Conservation (phyloP, 345 rosid genomes). For the Linum usitatissimum region DNA sequence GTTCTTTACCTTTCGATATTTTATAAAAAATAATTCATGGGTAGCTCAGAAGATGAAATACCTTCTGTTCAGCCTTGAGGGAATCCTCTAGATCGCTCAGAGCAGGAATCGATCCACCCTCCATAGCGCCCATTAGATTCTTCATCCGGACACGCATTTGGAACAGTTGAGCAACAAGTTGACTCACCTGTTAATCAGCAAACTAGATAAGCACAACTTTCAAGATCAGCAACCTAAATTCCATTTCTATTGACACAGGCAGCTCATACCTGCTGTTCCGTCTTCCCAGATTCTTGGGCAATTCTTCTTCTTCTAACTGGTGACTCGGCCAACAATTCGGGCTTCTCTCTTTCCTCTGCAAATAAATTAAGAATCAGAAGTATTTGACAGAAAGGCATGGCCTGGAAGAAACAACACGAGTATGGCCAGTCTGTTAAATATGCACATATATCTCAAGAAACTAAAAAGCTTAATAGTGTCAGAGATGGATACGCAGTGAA, state of each 20-base stretch:
- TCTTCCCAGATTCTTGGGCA: constrained; percentile 76
- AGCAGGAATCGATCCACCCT: constrained; percentile 90
- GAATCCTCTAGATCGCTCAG: constrained; percentile 78
- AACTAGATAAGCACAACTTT: constrained; percentile 6
- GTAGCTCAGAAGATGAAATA: constrained; percentile 13
- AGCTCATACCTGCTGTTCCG: constrained; percentile 64
- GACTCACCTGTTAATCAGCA: constrained; percentile 55
- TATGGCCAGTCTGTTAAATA: no score
- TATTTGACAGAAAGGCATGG: constrained; percentile 1
- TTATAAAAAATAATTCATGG: background rate
- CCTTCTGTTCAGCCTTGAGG: constrained; percentile 77
- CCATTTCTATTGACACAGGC: background rate
- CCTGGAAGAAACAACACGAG: background rate
- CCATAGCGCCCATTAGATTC: constrained; percentile 91
- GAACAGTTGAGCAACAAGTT: constrained; percentile 89
- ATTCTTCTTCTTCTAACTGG: constrained; percentile 70
- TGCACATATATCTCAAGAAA: no score
- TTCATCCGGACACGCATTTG: constrained; percentile 95
- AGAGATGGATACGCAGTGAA: no score
- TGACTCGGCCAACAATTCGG: constrained; percentile 87
- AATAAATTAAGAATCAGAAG: constrained; percentile 13
- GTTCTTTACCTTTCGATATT: background rate
- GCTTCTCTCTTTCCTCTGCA: constrained; percentile 89
- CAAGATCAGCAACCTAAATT: background rate
- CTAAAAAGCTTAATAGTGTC: no score